Conservation (phyloP, 176 grass and related monocot genomes). For the Cenchrus purpureus region DNA sequence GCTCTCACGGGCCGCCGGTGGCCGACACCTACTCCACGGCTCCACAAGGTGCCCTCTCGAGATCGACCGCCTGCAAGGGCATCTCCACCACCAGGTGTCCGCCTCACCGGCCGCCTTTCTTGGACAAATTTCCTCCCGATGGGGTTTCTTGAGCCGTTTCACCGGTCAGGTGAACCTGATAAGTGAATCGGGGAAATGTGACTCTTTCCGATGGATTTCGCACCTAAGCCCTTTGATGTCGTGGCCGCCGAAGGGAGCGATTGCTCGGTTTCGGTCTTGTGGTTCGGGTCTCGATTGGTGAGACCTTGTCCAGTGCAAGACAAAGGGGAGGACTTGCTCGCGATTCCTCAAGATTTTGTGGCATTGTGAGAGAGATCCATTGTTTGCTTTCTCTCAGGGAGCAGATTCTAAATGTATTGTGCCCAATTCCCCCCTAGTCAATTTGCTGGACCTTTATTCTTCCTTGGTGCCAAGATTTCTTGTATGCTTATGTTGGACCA, state of each 20-base stretch:
- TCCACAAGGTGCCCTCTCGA: conserved; percentile 94
- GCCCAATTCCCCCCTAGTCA: conserved; percentile 16
- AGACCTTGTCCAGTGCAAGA: not conserved
- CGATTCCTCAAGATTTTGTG: not conserved
- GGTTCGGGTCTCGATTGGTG: not conserved
- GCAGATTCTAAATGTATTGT: not conserved
- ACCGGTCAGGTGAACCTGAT: not conserved
- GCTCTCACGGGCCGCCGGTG: conserved; percentile 33
- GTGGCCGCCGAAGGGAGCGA: not conserved
- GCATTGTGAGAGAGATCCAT: not conserved
- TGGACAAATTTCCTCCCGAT: not conserved
- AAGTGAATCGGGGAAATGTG: conserved; percentile 15
- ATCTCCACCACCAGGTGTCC: conserved; percentile 75
- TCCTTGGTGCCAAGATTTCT: not conserved
- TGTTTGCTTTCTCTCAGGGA: not conserved
- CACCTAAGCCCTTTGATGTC: not conserved
- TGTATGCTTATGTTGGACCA: conserved; percentile 7
- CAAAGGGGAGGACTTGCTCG: not conserved
- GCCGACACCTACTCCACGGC: conserved; percentile 97
- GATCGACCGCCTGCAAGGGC: conserved; percentile 83
- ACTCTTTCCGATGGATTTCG: conserved; percentile 4
- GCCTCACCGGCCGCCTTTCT: conserved; percentile 26
- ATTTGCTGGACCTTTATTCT: not conserved
- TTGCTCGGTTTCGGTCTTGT: not conserved
- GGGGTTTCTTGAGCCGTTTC: conserved; percentile 15